Percentiles rank a stretch among this genome's conserved stretches.
Conservation (phyloP, 352 stramenopile species). For the Globisporangium canariense region DNA sequence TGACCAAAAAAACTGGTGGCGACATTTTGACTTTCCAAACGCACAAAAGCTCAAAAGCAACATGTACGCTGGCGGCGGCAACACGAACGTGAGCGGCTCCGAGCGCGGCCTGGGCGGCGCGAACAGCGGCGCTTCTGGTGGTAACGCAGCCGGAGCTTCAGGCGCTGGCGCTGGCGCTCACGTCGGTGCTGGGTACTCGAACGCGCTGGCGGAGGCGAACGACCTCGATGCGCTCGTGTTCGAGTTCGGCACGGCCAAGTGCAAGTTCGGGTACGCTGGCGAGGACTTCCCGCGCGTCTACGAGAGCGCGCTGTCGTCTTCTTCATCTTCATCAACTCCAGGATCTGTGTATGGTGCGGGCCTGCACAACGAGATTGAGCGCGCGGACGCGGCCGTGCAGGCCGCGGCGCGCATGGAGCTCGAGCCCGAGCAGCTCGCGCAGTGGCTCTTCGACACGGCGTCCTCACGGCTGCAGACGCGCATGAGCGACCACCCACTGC, state of each 20-base stretch:
- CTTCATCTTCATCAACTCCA: background rate
- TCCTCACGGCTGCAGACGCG: constrained; percentile 42
- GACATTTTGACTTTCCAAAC: background rate
- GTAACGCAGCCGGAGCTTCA: background rate
- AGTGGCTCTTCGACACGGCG: constrained; percentile 69
- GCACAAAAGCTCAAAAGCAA: background rate
- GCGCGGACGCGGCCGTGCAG: constrained; percentile 7
- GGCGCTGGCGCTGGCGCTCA: background rate
- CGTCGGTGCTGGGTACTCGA: constrained; percentile 30
- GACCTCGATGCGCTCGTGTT: constrained; percentile 78
- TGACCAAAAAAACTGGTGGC: background rate
- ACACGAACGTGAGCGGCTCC: constrained; percentile 8
- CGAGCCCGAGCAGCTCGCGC: constrained; percentile 51
- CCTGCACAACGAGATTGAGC: constrained; percentile 19
- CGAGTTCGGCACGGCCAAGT: constrained; percentile 68
- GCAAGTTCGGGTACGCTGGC: constrained; percentile 85
- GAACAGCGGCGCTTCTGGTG: background rate
- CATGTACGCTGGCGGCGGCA: constrained; percentile 19
- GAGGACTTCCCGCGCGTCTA: constrained; percentile 85
- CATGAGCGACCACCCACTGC: constrained; percentile 60
- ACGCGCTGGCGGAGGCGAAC: constrained; percentile 54
- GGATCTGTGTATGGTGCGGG: constrained; percentile 17
- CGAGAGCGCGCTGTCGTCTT: constrained; percentile 32
- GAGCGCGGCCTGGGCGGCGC: constrained; percentile 4
- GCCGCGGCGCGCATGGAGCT: constrained; percentile 47